A percentile compares a stretch with the other conserved stretches of the same genome.
Conservation (phyloP, 106 monocot species). For the Iris macrosiphon region DNA sequence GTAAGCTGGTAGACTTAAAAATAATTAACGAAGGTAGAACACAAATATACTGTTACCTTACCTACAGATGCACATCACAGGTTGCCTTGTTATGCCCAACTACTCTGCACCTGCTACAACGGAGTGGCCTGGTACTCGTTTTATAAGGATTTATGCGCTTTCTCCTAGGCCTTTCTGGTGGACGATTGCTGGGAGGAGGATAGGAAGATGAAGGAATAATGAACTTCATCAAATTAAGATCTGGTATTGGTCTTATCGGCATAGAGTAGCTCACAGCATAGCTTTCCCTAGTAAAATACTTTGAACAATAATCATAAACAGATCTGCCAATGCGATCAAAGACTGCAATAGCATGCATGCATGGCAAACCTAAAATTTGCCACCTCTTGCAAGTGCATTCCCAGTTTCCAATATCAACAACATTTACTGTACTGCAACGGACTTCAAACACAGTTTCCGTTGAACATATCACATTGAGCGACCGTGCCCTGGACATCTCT, state of each 20-base stretch:
- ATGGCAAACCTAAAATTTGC: slow-evolving; percentile 84
- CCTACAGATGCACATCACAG: slow-evolving; percentile 48
- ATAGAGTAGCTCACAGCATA: slow-evolving; percentile 51
- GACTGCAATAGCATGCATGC: slow-evolving; percentile 68
- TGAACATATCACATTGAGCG: slow-evolving; percentile 66
- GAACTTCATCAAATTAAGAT: slow-evolving; percentile 44
- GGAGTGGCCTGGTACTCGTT: slow-evolving; percentile 35
- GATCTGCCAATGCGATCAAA: slow-evolving; percentile 40
- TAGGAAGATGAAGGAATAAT: slow-evolving; percentile 30
- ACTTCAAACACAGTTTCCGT: slow-evolving; percentile 92
- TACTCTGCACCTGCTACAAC: slow-evolving; percentile 78
- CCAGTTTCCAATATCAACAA: slow-evolving; percentile 58
- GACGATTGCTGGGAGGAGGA: slow-evolving; percentile 39
- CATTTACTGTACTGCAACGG: slow-evolving; percentile 60
- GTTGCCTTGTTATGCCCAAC: slow-evolving; percentile 93
- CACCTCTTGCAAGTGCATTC: slow-evolving; percentile 81
- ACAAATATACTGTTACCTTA: too few species aligned
- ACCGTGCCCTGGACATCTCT: slow-evolving; percentile 30
- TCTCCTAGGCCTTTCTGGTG: slow-evolving; percentile 55
- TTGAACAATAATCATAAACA: slow-evolving; percentile 61
- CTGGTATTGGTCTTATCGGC: slow-evolving; percentile 53
- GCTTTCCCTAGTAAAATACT: slow-evolving; percentile 44
- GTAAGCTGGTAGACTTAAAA: too few species aligned
- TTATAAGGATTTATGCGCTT: slow-evolving; percentile 52
- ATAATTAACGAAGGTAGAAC: too few species aligned